Percentiles rank a stretch among this genome's conserved stretches.
These are phyloP conservation scores for Neurospora terricola DNA, from an alignment of 495 filamentous ascomycete species.

Conservation along the genomic window DNA sequence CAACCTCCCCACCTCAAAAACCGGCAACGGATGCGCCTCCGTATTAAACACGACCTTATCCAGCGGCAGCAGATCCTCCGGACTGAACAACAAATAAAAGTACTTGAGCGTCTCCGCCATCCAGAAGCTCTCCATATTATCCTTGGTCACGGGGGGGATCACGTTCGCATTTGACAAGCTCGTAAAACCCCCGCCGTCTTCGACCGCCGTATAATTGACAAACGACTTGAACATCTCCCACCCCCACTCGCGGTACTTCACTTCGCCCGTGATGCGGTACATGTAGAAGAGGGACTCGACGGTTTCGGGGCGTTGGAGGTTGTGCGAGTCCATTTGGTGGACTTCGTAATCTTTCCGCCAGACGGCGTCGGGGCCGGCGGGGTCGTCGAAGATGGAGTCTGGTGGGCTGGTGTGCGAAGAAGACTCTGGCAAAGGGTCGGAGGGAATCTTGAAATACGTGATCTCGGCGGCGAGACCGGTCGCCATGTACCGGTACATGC, in stretches of 20 bases:
- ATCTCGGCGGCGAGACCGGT: conserved; percentile 92
- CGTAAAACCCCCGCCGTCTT: conserved; percentile 70
- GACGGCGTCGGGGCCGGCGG: conserved; percentile 22
- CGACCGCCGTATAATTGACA: conserved; percentile 66
- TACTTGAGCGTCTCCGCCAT: conserved; percentile 98
- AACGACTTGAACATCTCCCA: conserved; percentile 98
- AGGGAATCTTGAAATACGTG: conserved; percentile 69
- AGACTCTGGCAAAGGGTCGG: conserved; percentile 48
- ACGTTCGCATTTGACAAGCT: conserved; percentile 66
- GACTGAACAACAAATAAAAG: conserved; percentile 89
- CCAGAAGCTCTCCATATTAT: conserved; percentile 96
- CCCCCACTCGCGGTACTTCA: conserved; percentile 88
- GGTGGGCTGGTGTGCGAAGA: conserved; percentile 36
- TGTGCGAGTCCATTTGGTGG: conserved; percentile 68
- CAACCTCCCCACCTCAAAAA: conserved; percentile 67
- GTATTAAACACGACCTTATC: conserved; percentile 89
- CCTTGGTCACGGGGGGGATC: conserved; percentile 51
- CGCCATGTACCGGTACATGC: conserved; percentile 79
- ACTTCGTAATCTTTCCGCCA: conserved; percentile 74
- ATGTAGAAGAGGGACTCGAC: conserved; percentile 94
- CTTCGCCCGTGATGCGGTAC: conserved; percentile 94
- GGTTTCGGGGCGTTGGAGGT: conserved; percentile 93
- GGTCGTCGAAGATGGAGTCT: conserved; percentile 29
- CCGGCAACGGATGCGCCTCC: conserved; percentile 84
- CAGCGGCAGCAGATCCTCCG: conserved; percentile 70